These are phyloP conservation scores for Limnanthes douglasii DNA, from an alignment of 345 rosid genomes.

Conservation along the genomic window DNA sequence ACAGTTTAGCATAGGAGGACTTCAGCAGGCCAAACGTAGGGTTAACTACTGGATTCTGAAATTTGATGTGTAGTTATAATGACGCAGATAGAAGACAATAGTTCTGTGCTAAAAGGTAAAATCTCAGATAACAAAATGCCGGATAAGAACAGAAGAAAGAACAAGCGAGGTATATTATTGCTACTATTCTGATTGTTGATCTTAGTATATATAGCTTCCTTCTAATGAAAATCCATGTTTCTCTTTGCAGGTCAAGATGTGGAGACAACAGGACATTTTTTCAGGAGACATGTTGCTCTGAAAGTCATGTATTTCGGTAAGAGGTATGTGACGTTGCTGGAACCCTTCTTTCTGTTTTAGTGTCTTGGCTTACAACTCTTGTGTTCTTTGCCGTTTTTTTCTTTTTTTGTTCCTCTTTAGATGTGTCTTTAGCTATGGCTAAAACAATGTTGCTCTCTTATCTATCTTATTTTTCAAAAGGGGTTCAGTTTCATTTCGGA, in stretches of 20 bases:
- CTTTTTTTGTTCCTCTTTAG: too few relatives aligned
- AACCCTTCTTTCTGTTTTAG: not conserved
- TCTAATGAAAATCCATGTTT: constrained; percentile 16
- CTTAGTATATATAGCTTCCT: constrained; percentile 15
- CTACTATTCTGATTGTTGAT: too few relatives aligned
- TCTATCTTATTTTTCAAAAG: too few relatives aligned
- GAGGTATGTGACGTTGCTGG: constrained; percentile 29
- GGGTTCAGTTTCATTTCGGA: too few relatives aligned
- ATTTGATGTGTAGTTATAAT: not conserved
- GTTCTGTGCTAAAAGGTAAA: constrained; percentile 7
- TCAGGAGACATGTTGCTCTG: constrained; percentile 59
- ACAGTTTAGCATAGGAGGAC: not conserved
- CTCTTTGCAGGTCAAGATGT: constrained; percentile 7
- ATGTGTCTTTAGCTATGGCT: too few relatives aligned
- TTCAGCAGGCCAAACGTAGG: not conserved
- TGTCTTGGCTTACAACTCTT: constrained; percentile 5
- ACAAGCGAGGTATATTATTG: too few relatives aligned
- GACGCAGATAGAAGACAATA: constrained; percentile 18
- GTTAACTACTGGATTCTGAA: not conserved
- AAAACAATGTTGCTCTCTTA: too few relatives aligned
- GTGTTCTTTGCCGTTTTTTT: too few relatives aligned
- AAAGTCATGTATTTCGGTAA: constrained; percentile 88
- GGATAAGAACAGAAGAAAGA: constrained; percentile 12
- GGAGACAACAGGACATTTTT: constrained; percentile 16
- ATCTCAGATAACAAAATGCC: constrained; percentile 9